Evolutionary conservation across 345 rosid genomes (phyloP), one percentile per base, ranked within the genome.

Genomic region (Melaleuca alternifolia): DNA sequence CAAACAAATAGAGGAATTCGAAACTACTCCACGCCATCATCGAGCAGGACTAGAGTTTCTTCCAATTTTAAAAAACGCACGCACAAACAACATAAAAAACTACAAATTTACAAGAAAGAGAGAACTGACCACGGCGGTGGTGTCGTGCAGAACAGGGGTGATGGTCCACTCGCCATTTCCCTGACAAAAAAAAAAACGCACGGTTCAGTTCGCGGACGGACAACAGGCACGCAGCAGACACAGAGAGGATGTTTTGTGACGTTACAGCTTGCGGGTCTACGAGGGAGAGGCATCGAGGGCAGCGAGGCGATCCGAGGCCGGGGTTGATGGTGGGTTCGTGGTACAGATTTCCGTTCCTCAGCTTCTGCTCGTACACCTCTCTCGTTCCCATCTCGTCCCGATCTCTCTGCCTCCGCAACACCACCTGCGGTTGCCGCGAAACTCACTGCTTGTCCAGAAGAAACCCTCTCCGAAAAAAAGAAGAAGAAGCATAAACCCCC

Each of bases 271-370:
- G 89, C 85, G 94, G 96, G 92, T 88, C 54, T 62, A 97, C 61
- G 92, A 95, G 96, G 85, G 99, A 96, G 85, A 97, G 97, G 23
- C 99, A 97, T 23, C 98, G 98, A 48, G 98, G 98, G 89, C 98
- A 97, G 6, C 99, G 99, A 89, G 97, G 92, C 5, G 95, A 91
- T 44, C 98, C 99, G 61, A 97, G 95, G 84, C 99, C 98, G 23
- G 96, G 98, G 28, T 94, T 94, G 88, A 94, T 94, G 28, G 99
- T 96, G 30, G 99, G 97, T 90, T 96, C 99, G 87, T 95, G 93
- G 87, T 93, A 71, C 23, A 95, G 91, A 84, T 95, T 93, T 46
- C 97, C 97, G 48, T 88, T 90, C 87, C 96, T 89, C 84, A 95
- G 90, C 88, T 95, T 96, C 96, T 97, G 92, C 90, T 96, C 98